Conservation (phyloP, 2,329 filamentous ascomycete species). For the Ophiocordyceps camponoti-floridani region DNA sequence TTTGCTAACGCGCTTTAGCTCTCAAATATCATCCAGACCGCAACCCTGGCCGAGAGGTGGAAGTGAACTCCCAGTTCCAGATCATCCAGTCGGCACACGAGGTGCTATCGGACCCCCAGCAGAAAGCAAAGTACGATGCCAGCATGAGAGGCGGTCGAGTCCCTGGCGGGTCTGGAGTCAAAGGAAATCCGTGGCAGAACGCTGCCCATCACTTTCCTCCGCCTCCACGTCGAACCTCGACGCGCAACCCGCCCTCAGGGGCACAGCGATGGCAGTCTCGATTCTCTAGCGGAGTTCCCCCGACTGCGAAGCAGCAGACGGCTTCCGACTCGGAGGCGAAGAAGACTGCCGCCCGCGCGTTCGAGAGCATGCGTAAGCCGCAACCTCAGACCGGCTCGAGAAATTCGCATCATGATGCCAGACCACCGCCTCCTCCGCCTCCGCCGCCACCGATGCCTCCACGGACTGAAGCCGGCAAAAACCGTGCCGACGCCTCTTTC, state of each 20-base stretch:
- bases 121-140: conserved; percentile 35
- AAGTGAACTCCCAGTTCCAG: conserved; percentile 70
- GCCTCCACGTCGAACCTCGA: conserved; percentile 24
- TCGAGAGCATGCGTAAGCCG: conserved; percentile 24
- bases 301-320: conserved; percentile 21
- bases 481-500: conserved; percentile 37
- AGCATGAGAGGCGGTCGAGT: conserved; percentile 21
- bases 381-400: conserved; percentile 10
- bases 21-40: conserved; percentile 79
- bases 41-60: conserved; percentile 65
- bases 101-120: conserved; percentile 35
- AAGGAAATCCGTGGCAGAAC: conserved; percentile 38
- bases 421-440: conserved; percentile 9
- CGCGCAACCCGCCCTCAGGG: conserved; percentile 15
- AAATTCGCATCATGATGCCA: conserved; percentile 9
- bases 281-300: conserved; percentile 21
- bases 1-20: conserved; percentile 29
- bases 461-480: conserved; percentile 30
- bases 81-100: conserved; percentile 77
- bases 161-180: conserved; percentile 33
- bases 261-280: conserved; percentile 26
- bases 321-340: conserved; percentile 17
- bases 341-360: conserved; percentile 22
- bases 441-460: conserved; percentile 11
- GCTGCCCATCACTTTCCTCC: conserved; percentile 29